Conservation (phyloP, 106 monocot species). For the Vanilla planifolia region DNA sequence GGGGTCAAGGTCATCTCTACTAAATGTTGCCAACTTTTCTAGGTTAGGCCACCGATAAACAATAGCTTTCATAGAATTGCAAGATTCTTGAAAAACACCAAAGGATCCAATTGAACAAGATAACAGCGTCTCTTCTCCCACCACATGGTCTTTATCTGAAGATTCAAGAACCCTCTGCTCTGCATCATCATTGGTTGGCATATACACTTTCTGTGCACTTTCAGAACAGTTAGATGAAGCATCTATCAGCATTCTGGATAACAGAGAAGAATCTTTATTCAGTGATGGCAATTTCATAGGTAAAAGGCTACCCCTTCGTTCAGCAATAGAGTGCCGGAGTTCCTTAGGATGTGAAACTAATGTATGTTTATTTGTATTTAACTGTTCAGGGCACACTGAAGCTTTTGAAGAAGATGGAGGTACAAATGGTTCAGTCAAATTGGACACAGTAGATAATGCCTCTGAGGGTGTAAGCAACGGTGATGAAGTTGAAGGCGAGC, state of each 20-base stretch:
- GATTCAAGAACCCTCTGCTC: not conserved
- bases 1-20: conserved; percentile 46
- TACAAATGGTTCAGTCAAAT: conserved; percentile 14
- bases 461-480: conserved; percentile 37
- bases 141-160: not conserved
- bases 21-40: conserved; percentile 31
- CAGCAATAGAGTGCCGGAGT: conserved; percentile 55
- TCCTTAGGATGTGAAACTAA: conserved; percentile 38
- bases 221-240: conserved; percentile 13
- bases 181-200: conserved; percentile 5
- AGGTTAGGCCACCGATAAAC: conserved; percentile 54
- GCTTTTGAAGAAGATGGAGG: conserved; percentile 21
- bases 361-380: conserved; percentile 4
- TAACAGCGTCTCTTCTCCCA: not conserved
- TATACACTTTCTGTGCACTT: conserved; percentile 10
- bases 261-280: conserved; percentile 19
- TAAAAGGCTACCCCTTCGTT: conserved; percentile 74
- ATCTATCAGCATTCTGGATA: conserved; percentile 12
- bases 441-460: conserved; percentile 28
- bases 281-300: conserved; percentile 48
- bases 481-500: conserved; percentile 49
- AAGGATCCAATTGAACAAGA: not conserved
- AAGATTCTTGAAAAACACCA: conserved; percentile 10
- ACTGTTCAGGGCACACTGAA: conserved; percentile 11
- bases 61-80: not conserved